A percentile compares a stretch with the other conserved stretches of the same genome.
Conservation (phyloP, 2,329 filamentous ascomycete species). For the Mollisia scopiformis region DNA sequence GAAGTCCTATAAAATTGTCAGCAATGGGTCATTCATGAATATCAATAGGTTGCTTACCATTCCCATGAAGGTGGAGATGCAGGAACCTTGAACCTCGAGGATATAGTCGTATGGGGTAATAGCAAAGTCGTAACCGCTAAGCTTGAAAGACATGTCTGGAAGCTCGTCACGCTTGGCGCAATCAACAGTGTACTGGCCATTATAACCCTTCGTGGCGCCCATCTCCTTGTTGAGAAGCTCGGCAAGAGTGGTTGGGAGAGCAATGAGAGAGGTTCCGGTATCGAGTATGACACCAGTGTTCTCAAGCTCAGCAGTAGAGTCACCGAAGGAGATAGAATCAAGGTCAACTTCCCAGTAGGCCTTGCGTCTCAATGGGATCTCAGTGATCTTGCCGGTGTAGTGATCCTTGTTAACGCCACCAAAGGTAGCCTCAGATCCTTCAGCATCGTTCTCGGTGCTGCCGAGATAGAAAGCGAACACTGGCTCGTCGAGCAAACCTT, state of each 20-base stretch:
- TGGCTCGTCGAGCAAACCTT: constrained; percentile 86
- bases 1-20: constrained; percentile 75
- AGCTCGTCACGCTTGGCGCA: constrained; percentile 82
- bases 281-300: constrained; percentile 96
- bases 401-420: constrained; percentile 85
- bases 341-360: constrained; percentile 99
- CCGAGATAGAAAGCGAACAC: constrained; percentile 97
- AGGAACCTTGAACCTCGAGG: constrained; percentile 91
- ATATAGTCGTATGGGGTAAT: constrained; percentile 92
- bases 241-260: constrained; percentile 86
- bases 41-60: constrained; percentile 65
- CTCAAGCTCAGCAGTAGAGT: constrained; percentile 85
- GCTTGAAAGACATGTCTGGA: constrained; percentile 88
- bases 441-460: constrained; percentile 68
- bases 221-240: constrained; percentile 98
- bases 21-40: constrained; percentile 54
- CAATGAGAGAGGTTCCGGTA: constrained; percentile 97
- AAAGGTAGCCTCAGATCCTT: constrained; percentile 85
- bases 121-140: constrained; percentile 90
- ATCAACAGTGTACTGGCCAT: constrained; percentile 94
- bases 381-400: constrained; percentile 83
- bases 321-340: constrained; percentile 86
- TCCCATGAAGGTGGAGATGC: constrained; percentile 96
- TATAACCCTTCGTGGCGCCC: constrained; percentile 96
- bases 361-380: constrained; percentile 95